Base-by-base conservation (phyloP, 2,329 filamentous ascomycete genomes). In the Eutypa lata region DNA sequence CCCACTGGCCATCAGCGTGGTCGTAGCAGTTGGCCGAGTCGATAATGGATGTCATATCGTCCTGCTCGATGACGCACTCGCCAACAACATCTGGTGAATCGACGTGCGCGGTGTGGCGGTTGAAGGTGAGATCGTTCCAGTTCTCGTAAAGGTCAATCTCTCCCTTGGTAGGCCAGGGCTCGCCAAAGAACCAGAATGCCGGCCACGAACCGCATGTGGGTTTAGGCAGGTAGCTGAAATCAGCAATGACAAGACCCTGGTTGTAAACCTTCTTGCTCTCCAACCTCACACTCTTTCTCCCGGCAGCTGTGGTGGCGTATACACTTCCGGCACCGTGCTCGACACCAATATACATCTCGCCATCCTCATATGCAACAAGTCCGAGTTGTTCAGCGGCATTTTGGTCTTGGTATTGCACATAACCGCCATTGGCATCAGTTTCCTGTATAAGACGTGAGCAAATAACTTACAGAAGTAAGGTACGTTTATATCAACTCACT, bases 131-230 rank as follows among this genome's bases (percentile, higher is more conserved):
- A 48, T 74, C 64, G 69, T 88, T 87, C 67, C 84, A 85, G 49
- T 80, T 80, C 71, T 89, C 86, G 59, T 87, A 82, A 55, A 89
- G 82, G 63, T 89, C 85, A 57, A 89, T 77, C 69, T 89, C 86
- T 53, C 85, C 86, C 53, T 75, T 74, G 22, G 66, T 69, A 11
- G 85, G 85, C 85, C 86, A 89, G 57, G 76, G 66, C 35, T 69
- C 60, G 31, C 78, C 78, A 47, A 73, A 73, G 50, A 77, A 74
- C 78, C 79, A 82, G 68, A 87, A 78, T 71, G 87, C 86, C 3
- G 88, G 88, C 88, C 88, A 91, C 7, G 81, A 77, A 48, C 89
- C 88, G 61, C 88, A 91, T 43, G 77, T 73, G 10, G 79, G 76
- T 51, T 74, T 76, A 28, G 88, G 88, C 72, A 91, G 84, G 62